Evolutionary conservation across 352 stramenopile species (phyloP).

Genomic region (Vaucheria bursata): DNA sequence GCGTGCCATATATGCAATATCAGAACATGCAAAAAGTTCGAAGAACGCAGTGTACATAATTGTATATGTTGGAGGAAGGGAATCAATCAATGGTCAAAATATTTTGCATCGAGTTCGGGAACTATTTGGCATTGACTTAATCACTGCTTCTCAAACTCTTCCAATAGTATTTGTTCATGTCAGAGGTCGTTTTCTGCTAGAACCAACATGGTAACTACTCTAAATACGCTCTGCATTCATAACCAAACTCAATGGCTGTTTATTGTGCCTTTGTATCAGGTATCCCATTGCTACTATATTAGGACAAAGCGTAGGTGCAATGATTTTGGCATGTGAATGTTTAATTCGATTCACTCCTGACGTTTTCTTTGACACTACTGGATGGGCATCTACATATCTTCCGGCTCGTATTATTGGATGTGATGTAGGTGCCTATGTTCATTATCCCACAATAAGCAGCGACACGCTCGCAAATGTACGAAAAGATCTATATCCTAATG

Average conservation of each 20-base stretch:
- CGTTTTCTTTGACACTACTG: conserved; percentile 93
- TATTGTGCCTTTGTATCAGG: conserved; percentile 32
- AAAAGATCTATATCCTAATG: no score
- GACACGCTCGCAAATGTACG: not conserved
- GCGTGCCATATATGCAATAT: conserved; percentile 79
- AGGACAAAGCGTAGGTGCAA: conserved; percentile 85
- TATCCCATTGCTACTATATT: conserved; percentile 78
- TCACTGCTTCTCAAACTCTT: conserved; percentile 42
- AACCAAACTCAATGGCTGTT: not conserved
- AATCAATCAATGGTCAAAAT: conserved; percentile 52
- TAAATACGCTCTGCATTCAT: not conserved
- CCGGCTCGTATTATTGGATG: conserved; percentile 73
- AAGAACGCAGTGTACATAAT: conserved; percentile 36
- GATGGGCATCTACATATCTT: conserved; percentile 91
- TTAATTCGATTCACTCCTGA: conserved; percentile 68
- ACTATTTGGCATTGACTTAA: conserved; percentile 59
- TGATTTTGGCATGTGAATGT: conserved; percentile 74
- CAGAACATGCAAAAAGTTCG: conserved; percentile 19
- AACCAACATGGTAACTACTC: conserved; percentile 39
- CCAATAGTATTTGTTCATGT: conserved; percentile 65
- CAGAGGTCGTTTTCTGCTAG: conserved; percentile 58
- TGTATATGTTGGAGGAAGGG: conserved; percentile 67
- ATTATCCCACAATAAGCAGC: conserved; percentile 99
- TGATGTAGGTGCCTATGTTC: conserved; percentile 85
- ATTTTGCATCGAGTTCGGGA: conserved; percentile 66